Base-by-base conservation (phyloP, 805 yeast species). In the Komagataella pseudopastoris region DNA sequence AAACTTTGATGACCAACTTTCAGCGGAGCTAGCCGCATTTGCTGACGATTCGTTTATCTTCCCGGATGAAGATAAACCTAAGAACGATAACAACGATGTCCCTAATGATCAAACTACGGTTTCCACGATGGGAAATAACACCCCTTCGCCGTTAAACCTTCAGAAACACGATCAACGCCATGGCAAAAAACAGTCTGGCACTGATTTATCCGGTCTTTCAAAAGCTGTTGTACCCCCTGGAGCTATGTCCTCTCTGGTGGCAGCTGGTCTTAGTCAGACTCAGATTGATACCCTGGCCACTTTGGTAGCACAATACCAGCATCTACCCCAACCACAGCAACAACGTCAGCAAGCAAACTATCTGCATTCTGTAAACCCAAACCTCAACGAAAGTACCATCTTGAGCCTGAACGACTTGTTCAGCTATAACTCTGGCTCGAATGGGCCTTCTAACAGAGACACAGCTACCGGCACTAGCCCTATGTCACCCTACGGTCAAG, bases 11-110 rank as follows among this genome's bases (percentile, higher is more conserved):
- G 80, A 76, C 54, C 74, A 77, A 50, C 58, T 77, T 23, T 75
- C 80, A 5, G 78, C 77, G 16, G 93, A 85, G 60, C 71, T 85
- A 55, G 85, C 88, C 16, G 90, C 89, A 1, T 85, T 85, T 72
- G 91, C 90, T 0, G 90, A 85, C 58, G 90, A 84, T 53, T 76
- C 87, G 2, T 85, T 85, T 57, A 76, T 85, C 2, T 85, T 85
- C 61, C 88, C 91, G 1, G 93, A 85, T 60, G 93, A 86, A 60
- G 91, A 85, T 43, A 84, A 84, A 60, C 83, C 83, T 1, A 72
- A 68, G 54, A 54, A 39, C 22, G 47, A 49, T 16, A 51, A 54
- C 43, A 60, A 60, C 23, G 60, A 62, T 14, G 30, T 16, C 22
- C 30, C 14, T 6, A 22, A 22, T 18, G 47, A 45, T 14, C 39